These are phyloP conservation scores for Wickerhamiella spandovensis DNA, from an alignment of 805 yeast species.

Conservation along the genomic window DNA sequence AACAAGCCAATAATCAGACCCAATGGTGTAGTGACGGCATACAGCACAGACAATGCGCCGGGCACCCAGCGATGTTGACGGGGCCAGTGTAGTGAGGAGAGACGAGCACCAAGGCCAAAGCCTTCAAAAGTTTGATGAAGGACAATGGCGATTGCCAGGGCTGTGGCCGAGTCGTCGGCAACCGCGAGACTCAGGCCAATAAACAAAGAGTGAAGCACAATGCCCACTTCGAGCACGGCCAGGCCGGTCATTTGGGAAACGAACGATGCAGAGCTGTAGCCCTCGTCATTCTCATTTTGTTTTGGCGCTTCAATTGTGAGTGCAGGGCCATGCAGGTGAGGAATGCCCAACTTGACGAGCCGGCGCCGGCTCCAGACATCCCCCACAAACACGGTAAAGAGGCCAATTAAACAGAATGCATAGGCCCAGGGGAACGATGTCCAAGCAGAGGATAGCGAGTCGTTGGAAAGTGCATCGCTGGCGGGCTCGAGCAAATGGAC, in stretches of 20 bases:
- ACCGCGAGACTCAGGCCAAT: constrained; percentile 69
- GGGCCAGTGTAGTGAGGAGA: constrained; percentile 38
- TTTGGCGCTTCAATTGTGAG: background rate
- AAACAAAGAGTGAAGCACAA: constrained; percentile 71
- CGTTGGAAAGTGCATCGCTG: constrained; percentile 5
- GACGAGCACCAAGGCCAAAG: constrained; percentile 68
- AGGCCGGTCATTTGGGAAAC: constrained; percentile 1
- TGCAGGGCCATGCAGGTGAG: constrained; percentile 1
- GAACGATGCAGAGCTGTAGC: background rate
- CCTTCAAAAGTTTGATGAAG: constrained; percentile 73
- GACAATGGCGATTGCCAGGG: constrained; percentile 45
- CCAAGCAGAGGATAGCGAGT: background rate
- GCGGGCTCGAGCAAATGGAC: constrained; percentile 38
- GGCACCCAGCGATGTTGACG: constrained; percentile 24
- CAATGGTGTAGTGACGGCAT: constrained; percentile 51
- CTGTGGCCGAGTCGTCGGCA: constrained; percentile 60
- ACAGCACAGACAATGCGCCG: constrained; percentile 28
- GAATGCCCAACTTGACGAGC: background rate
- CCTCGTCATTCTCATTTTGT: background rate
- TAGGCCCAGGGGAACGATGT: constrained; percentile 6
- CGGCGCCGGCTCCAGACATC: constrained; percentile 7
- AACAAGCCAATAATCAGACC: constrained; percentile 72
- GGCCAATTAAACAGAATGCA: constrained; percentile 4
- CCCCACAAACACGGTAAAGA: constrained; percentile 3
- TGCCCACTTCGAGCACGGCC: constrained; percentile 50